Conservation (phyloP, 768 basidiomycete genomes). For the Collybiopsis confluens region DNA sequence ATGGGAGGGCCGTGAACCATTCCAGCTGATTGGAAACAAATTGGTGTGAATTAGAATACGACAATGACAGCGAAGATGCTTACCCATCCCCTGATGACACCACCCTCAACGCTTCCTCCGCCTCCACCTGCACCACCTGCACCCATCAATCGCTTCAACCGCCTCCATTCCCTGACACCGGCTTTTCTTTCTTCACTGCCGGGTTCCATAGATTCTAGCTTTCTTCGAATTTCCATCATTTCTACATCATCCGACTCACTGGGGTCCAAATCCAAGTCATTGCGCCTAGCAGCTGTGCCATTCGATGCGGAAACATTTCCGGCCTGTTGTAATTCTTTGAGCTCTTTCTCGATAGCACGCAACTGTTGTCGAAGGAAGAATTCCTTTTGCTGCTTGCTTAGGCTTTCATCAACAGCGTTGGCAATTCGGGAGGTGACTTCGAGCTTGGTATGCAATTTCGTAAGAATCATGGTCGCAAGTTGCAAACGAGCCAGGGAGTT, state of each 20-base stretch:
- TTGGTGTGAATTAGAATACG: conserved; percentile 1
- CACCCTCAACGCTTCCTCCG: conserved; percentile 70
- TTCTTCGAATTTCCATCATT: conserved; percentile 63
- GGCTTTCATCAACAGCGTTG: conserved; percentile 72
- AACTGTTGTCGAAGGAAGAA: conserved; percentile 83
- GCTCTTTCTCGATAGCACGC: conserved; percentile 73
- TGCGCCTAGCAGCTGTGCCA: conserved; percentile 21
- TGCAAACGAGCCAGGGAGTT: conserved; percentile 60
- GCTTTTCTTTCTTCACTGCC: conserved; percentile 81
- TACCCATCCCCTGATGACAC: conserved; percentile 82
- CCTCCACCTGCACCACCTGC: conserved; percentile 5
- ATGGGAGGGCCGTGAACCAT: conserved; percentile 84
- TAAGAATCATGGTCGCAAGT: conserved; percentile 65
- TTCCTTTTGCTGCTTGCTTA: conserved; percentile 88
- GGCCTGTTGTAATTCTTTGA: conserved; percentile 47
- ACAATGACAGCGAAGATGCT: conserved; percentile 21
- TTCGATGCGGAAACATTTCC: conserved; percentile 13
- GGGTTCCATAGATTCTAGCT: conserved; percentile 68
- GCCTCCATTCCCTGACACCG: conserved; percentile 76
- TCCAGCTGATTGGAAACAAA: conserved; percentile 59
- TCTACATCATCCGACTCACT: conserved; percentile 80
- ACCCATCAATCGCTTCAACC: conserved; percentile 53
- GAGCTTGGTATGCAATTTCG: conserved; percentile 72
- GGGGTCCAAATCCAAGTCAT: conserved; percentile 59
- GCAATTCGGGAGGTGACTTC: conserved; percentile 82